Evolutionary conservation across 1,284 basidiomycete genomes (phyloP).

Genomic region (Fomitopsis palustris): DNA sequence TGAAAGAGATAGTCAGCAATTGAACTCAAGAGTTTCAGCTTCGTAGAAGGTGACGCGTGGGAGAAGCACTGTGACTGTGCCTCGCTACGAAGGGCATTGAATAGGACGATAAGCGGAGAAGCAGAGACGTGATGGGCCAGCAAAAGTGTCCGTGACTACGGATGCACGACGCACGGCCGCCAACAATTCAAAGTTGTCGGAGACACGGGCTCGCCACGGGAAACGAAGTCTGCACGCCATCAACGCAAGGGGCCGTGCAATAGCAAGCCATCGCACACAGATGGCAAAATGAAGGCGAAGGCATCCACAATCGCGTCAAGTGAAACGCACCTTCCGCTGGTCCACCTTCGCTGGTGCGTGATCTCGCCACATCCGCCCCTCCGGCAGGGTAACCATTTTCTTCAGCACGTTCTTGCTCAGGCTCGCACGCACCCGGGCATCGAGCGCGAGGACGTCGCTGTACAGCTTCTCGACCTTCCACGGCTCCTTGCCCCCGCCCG

Average conservation of each 20-base stretch:
- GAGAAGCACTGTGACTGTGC: neutral
- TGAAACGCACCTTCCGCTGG: slow-evolving; percentile 75
- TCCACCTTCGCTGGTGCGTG: slow-evolving; percentile 96
- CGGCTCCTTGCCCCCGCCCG: slow-evolving; percentile 59
- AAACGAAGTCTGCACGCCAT: neutral
- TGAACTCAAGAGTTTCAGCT: neutral
- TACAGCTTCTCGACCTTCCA: slow-evolving; percentile 97
- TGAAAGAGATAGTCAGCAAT: slow-evolving; percentile 12
- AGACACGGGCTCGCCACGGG: neutral
- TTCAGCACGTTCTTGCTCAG: slow-evolving; percentile 72
- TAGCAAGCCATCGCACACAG: neutral
- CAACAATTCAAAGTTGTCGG: neutral
- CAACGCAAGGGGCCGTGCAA: neutral
- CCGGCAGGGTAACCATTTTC: slow-evolving; percentile 81
- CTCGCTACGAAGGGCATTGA: neutral
- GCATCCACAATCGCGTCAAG: neutral
- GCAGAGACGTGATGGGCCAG: neutral
- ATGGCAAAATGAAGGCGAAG: neutral
- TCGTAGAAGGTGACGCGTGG: slow-evolving; percentile 8
- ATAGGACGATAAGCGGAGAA: slow-evolving; percentile 3
- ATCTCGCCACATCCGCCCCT: slow-evolving; percentile 93
- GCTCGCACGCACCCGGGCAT: slow-evolving; percentile 61
- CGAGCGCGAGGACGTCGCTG: slow-evolving; percentile 85
- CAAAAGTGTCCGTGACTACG: neutral
- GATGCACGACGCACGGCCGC: neutral